Evolutionary conservation across 345 rosid species (phyloP).

Genomic region (Eucalyptus regnans): DNA sequence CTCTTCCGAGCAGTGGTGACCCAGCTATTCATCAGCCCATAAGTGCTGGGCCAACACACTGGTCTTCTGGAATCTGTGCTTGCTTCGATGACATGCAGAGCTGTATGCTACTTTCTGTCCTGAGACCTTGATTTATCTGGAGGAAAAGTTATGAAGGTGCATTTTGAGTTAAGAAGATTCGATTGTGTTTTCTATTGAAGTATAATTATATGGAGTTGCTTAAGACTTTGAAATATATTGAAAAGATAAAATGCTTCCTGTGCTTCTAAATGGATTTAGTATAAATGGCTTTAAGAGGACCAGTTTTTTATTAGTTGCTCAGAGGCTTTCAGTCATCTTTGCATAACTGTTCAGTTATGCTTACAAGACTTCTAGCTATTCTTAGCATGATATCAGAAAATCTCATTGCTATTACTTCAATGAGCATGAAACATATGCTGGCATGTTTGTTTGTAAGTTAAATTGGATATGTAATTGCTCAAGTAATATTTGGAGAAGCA

Average conservation of each 20-base stretch:
- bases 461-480: not conserved
- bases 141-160: conserved; percentile 48
- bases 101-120: conserved; percentile 85
- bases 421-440: not conserved
- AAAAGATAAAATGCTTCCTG: not conserved
- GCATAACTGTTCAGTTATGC: not conserved
- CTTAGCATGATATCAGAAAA: not conserved
- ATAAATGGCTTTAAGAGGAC: not conserved
- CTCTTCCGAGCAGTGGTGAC: conserved; percentile 10
- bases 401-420: not conserved
- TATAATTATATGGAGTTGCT: not conserved
- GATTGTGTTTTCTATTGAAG: not conserved
- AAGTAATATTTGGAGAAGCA: not conserved
- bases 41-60: conserved; percentile 19
- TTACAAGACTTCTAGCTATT: not conserved
- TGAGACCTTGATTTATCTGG: conserved; percentile 51
- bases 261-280: not conserved
- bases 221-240: not conserved
- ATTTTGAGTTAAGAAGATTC: conserved; percentile 6
- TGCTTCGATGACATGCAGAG: conserved; percentile 95
- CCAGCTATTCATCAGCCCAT: not conserved
- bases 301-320: not conserved
- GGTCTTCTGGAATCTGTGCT: conserved; percentile 98
- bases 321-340: not conserved
- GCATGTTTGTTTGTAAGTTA: not conserved